Conservation (phyloP, 176 grass and related monocot genomes). For the Canna indica region DNA sequence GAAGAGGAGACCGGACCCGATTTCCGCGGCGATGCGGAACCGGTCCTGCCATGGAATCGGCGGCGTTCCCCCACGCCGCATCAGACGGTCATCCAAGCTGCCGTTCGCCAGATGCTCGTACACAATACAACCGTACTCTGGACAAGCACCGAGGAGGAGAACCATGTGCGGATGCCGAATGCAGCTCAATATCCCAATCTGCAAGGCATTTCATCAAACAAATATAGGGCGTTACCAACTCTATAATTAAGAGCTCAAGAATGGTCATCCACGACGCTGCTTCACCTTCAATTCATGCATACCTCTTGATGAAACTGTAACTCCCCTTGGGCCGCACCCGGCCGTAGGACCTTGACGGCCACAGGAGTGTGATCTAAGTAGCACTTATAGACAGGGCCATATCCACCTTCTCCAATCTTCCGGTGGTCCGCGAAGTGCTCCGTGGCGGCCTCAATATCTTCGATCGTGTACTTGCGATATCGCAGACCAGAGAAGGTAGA, state of each 20-base stretch:
- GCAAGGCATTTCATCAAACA: too few relatives aligned
- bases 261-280: too few relatives aligned
- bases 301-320: slow-evolving; percentile 1
- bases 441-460: background rate
- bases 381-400: too few relatives aligned
- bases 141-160: too few relatives aligned
- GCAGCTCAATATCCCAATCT: background rate
- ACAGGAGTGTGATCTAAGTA: too few relatives aligned
- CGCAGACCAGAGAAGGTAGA: too few relatives aligned
- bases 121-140: background rate
- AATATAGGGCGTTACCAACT: too few relatives aligned
- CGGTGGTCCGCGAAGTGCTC: background rate
- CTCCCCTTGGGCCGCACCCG: background rate
- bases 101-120: background rate
- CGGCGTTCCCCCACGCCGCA: background rate
- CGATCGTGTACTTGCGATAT: background rate
- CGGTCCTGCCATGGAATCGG: background rate
- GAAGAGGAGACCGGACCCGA: background rate
- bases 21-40: background rate
- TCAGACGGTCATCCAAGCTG: background rate
- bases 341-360: slow-evolving; percentile 1
- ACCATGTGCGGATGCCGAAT: slow-evolving; percentile 1
- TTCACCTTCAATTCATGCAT: too few relatives aligned
- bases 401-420: slow-evolving; percentile 6
- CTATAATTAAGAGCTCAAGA: too few relatives aligned